A percentile compares a stretch with the other conserved stretches of the same genome.
Conservation (phyloP, 805 yeast species). For the Wickerhamomyces mucosus region DNA sequence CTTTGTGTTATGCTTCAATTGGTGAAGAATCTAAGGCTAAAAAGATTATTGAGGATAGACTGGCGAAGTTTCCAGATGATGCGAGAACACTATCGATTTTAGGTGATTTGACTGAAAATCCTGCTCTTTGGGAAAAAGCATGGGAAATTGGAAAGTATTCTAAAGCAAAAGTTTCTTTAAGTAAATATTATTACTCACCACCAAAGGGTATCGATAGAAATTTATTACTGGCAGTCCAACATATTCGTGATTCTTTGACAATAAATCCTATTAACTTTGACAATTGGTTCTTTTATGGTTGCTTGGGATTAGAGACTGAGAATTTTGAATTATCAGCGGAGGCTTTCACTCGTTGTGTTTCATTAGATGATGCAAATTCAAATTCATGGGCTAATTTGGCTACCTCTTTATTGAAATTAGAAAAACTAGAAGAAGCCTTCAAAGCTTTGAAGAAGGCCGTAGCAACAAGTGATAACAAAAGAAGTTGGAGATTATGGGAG, state of each 20-base stretch:
- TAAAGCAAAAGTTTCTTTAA: slow-evolving; percentile 77
- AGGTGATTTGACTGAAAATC: slow-evolving; percentile 79
- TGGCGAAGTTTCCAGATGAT: slow-evolving; percentile 54
- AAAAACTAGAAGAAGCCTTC: slow-evolving; percentile 69
- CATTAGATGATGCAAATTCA: slow-evolving; percentile 71
- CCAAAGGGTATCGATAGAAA: slow-evolving; percentile 52
- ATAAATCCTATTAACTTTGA: slow-evolving; percentile 67
- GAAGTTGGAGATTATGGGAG: slow-evolving; percentile 87
- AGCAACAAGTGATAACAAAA: slow-evolving; percentile 53
- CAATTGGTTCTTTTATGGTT: slow-evolving; percentile 90
- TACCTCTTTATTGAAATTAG: slow-evolving; percentile 57
- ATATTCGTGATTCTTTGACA: slow-evolving; percentile 65
- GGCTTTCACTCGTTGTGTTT: slow-evolving; percentile 85
- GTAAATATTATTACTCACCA: slow-evolving; percentile 60
- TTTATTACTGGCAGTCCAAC: slow-evolving; percentile 43
- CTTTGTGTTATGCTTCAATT: slow-evolving; percentile 81
- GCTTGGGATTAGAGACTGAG: slow-evolving; percentile 68
- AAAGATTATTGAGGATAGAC: slow-evolving; percentile 42
- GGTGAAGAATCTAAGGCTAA: slow-evolving; percentile 67
- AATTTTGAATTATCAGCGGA: slow-evolving; percentile 76
- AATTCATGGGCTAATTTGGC: slow-evolving; percentile 91
- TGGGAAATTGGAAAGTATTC: slow-evolving; percentile 83
- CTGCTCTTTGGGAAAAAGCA: slow-evolving; percentile 68
- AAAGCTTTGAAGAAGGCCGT: slow-evolving; percentile 78
- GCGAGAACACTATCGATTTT: slow-evolving; percentile 76